Evolutionary conservation across 2,329 filamentous ascomycete genomes (phyloP).

Genomic region (Exserohilum turcica): DNA sequence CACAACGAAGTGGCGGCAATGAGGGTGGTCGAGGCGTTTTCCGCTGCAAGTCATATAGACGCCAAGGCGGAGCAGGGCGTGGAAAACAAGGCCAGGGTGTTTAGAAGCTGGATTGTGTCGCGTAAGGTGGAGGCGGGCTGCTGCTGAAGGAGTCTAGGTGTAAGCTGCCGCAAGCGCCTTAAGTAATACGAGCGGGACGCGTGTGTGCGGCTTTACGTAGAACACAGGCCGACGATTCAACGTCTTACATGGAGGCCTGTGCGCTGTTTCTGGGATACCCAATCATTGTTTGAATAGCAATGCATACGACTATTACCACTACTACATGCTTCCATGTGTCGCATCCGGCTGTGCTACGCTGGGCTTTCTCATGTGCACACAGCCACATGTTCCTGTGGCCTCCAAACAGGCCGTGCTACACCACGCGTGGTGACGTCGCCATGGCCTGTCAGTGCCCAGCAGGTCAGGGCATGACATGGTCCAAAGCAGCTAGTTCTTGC

Average conservation of each 20-base stretch:
- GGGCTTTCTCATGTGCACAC: neutral
- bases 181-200: no score
- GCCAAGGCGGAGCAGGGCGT: conserved; percentile 6
- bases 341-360: neutral
- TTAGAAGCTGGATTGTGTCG: conserved; percentile 25
- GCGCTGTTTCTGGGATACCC: neutral
- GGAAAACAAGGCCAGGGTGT: conserved; percentile 24
- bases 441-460: neutral
- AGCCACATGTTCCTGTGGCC: no score
- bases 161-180: neutral
- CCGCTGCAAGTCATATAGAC: conserved; percentile 29
- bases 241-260: neutral
- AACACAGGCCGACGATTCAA: no score
- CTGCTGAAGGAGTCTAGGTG: neutral
- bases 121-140: neutral
- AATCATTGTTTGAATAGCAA: neutral
- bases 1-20: conserved; percentile 10
- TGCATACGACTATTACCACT: no score
- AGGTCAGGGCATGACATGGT: neutral
- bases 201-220: no score
- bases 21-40: conserved; percentile 31
- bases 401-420: neutral
- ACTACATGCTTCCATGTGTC: no score
- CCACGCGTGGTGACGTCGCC: neutral
- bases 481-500: neutral